These are phyloP conservation scores for Chaetomium cochliodes DNA, from an alignment of 495 filamentous ascomycete genomes.

Conservation along the genomic window DNA sequence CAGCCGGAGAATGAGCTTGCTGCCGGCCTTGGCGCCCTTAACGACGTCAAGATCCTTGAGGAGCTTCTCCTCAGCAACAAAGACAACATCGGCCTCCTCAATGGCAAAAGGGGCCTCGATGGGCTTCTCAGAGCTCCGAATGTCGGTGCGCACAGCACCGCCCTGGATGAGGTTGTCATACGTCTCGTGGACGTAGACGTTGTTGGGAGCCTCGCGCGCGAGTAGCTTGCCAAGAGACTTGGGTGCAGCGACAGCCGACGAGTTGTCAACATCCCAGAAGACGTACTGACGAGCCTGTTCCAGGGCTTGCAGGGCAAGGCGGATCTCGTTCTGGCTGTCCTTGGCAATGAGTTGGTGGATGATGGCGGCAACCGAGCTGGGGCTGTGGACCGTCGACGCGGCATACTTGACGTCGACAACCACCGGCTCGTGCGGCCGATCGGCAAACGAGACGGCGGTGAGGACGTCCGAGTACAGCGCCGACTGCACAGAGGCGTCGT, in stretches of 20 bases:
- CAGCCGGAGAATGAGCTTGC: conserved; percentile 71
- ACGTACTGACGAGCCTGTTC: conserved; percentile 71
- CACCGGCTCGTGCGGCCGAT: conserved; percentile 55
- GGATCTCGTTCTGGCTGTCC: conserved; percentile 52
- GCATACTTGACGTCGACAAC: conserved; percentile 87
- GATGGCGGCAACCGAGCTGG: conserved; percentile 57
- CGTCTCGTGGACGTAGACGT: conserved; percentile 69
- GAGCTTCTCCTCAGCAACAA: conserved; percentile 75
- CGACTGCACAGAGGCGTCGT: conserved; percentile 72
- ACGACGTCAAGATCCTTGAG: conserved; percentile 72
- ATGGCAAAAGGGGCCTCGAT: conserved; percentile 82
- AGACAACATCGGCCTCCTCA: conserved; percentile 72
- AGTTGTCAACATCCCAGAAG: conserved; percentile 91
- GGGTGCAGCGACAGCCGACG: conserved; percentile 61
- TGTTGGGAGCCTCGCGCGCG: conserved; percentile 69
- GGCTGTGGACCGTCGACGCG: conserved; percentile 74
- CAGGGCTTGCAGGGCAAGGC: conserved; percentile 40
- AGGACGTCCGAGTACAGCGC: conserved; percentile 86
- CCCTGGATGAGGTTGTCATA: conserved; percentile 88
- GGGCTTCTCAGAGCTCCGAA: conserved; percentile 76
- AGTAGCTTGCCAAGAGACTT: conserved; percentile 67
- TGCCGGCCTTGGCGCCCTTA: conserved; percentile 65
- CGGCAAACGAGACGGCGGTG: conserved; percentile 75
- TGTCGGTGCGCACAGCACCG: conserved; percentile 78
- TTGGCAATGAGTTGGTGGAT: conserved; percentile 66